These are phyloP conservation scores for Trypanosoma avium DNA, from an alignment of 208 protist species.

Conservation along the genomic window DNA sequence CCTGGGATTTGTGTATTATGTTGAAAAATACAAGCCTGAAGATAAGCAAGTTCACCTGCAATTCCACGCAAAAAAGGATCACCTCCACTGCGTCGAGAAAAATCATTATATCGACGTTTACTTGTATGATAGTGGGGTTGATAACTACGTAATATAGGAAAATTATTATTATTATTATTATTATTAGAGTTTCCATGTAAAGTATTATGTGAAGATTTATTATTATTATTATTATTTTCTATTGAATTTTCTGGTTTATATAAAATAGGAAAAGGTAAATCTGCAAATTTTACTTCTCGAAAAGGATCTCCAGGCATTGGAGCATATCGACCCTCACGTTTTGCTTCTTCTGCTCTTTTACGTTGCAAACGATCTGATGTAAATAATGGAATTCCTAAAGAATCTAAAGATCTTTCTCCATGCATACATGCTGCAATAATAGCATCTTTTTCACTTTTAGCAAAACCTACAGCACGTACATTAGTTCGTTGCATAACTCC, in stretches of 20 bases:
- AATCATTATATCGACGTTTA: slow-evolving; percentile 30
- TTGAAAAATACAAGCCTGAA: slow-evolving; percentile 39
- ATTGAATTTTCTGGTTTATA: slow-evolving; percentile 1
- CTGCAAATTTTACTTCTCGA: slow-evolving; percentile 24
- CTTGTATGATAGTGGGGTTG: slow-evolving; percentile 19
- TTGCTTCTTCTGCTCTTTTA: slow-evolving; percentile 33
- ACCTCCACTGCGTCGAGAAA: slow-evolving; percentile 35
- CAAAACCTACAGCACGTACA: slow-evolving; percentile 40
- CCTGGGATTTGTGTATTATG: slow-evolving; percentile 27
- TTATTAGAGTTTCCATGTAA: background rate
- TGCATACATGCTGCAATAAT: slow-evolving; percentile 49
- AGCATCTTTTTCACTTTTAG: slow-evolving; percentile 26
- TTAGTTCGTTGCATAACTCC: slow-evolving; percentile 29
- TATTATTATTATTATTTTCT: background rate
- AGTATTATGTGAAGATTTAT: too few species aligned
- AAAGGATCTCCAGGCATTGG: slow-evolving; percentile 40
- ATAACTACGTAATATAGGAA: slow-evolving; percentile 19
- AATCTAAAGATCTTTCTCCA: slow-evolving; percentile 48
- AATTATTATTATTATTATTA: background rate
- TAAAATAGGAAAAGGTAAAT: slow-evolving; percentile 39
- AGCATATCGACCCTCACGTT: slow-evolving; percentile 46
- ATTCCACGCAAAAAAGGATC: slow-evolving; percentile 41
- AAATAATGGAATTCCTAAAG: slow-evolving; percentile 43
- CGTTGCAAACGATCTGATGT: slow-evolving; percentile 34
- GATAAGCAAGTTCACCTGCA: slow-evolving; percentile 35